A percentile compares a stretch with the other conserved stretches of the same genome.
phyloP scores from a whole-genome alignment of 1,284 basidiomycete species.

The Psilocybe mexicana region DNA sequence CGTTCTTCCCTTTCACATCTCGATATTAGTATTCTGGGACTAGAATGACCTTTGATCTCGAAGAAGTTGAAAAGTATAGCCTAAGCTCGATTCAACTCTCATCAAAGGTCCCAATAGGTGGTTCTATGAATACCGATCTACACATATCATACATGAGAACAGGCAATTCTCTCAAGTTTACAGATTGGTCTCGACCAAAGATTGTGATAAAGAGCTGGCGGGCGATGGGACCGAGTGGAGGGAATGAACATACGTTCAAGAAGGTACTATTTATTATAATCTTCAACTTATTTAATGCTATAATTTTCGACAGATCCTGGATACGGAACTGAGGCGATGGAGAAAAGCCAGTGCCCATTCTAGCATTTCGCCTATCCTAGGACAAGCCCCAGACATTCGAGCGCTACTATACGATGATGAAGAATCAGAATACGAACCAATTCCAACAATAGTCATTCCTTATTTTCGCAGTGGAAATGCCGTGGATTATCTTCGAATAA shows the following conservation, averaged over 20 bases:
- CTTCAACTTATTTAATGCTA: not conserved
- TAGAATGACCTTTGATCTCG: not conserved
- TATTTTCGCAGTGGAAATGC: conserved; percentile 21
- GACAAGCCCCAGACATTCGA: conserved; percentile 13
- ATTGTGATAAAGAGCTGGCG: conserved; percentile 5
- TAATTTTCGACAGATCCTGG: not conserved
- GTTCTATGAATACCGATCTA: not conserved
- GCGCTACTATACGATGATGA: not conserved
- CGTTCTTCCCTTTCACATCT: too few species aligned
- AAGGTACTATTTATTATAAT: not conserved
- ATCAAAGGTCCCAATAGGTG: not conserved
- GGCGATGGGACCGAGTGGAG: not conserved
- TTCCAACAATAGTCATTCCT: conserved; percentile 25
- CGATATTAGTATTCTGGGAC: too few species aligned
- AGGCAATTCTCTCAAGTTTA: too few species aligned
- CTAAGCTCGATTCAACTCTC: not conserved
- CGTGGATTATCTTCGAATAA: conserved; percentile 21
- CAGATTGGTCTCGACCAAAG: not conserved
- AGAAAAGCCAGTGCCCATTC: conserved; percentile 15
- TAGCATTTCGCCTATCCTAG: conserved; percentile 25
- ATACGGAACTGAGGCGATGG: not conserved
- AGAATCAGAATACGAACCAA: conserved; percentile 1
- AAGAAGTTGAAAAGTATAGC: not conserved
- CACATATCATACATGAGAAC: not conserved
- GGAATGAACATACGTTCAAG: not conserved